phyloP scores from a whole-genome alignment of 495 filamentous ascomycete genomes.

The Mytilinidion resinicola region DNA sequence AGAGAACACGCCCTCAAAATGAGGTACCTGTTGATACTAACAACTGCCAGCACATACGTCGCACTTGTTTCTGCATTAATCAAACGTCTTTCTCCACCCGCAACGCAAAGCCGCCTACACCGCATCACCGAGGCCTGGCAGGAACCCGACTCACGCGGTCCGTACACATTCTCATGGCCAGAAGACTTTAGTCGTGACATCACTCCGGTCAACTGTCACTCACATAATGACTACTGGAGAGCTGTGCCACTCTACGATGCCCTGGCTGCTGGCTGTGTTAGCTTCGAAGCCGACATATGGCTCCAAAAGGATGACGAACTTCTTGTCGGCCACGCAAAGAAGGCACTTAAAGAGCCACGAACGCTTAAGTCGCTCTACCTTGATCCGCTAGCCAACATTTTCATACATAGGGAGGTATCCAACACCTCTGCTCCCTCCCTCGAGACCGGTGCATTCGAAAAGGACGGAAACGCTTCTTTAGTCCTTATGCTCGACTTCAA shows the following conservation, averaged over 20 bases:
- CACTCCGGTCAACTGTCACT: constrained; percentile 18
- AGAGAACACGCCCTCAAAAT: no score
- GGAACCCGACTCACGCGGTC: constrained; percentile 14
- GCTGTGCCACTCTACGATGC: constrained; percentile 17
- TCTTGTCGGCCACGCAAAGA: constrained; percentile 16
- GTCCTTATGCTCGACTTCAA: constrained; percentile 40
- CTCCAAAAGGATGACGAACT: constrained; percentile 13
- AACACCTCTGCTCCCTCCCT: not conserved
- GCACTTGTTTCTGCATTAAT: constrained; percentile 14
- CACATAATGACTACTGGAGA: constrained; percentile 25
- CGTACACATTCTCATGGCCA: constrained; percentile 14
- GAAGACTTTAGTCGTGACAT: constrained; percentile 24
- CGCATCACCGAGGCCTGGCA: constrained; percentile 14
- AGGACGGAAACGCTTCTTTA: constrained; percentile 6
- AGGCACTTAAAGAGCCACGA: constrained; percentile 5
- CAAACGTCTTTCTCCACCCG: constrained; percentile 4
- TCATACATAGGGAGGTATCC: constrained; percentile 15
- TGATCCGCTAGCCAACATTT: constrained; percentile 18
- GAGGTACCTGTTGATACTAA: not conserved
- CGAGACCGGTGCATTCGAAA: constrained; percentile 17
- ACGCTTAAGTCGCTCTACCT: constrained; percentile 16
- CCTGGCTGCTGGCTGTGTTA: constrained; percentile 16
- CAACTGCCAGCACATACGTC: constrained; percentile 11
- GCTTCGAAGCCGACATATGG: constrained; percentile 25
- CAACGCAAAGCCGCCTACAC: constrained; percentile 16